Conservation (phyloP, 129 eudicot genomes). For the Calendula officinalis region DNA sequence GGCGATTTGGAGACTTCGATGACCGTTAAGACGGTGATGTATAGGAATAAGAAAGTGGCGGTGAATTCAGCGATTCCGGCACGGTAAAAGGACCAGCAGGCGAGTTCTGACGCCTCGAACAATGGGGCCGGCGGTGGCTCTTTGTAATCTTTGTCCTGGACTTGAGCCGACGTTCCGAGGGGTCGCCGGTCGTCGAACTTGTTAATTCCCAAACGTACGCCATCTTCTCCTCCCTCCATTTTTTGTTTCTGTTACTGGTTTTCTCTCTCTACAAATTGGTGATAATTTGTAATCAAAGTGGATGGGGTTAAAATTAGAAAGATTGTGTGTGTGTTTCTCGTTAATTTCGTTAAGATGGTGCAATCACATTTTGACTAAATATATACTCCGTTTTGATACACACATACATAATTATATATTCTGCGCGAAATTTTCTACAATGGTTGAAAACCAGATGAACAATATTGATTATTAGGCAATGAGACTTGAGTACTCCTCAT, state of each 20-base stretch:
- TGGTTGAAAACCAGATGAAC: too few relatives aligned
- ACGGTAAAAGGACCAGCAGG: conserved; percentile 79
- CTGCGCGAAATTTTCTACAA: too few relatives aligned
- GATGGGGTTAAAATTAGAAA: conserved; percentile 14
- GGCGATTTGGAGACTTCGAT: conserved; percentile 50
- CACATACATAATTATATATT: too few relatives aligned
- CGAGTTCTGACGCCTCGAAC: conserved; percentile 66
- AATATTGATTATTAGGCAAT: too few relatives aligned
- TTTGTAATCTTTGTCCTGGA: conserved; percentile 66
- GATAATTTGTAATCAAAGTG: conserved; percentile 24
- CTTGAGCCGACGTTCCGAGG: conserved; percentile 63
- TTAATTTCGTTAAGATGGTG: too few relatives aligned
- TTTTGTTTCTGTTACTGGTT: not conserved
- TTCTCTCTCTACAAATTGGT: conserved; percentile 7
- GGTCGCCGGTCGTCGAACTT: conserved; percentile 53
- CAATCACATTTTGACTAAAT: too few relatives aligned
- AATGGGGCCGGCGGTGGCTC: conserved; percentile 68
- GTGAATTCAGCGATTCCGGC: conserved; percentile 76
- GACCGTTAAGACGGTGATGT: conserved; percentile 53
- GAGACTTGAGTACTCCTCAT: too few relatives aligned
- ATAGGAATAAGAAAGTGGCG: conserved; percentile 67
- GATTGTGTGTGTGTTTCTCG: too few relatives aligned
- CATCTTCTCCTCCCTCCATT: conserved; percentile 67
- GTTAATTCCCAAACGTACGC: conserved; percentile 65
- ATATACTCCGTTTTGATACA: too few relatives aligned